Percentiles rank a stretch among this genome's conserved stretches.
phyloP scores from a whole-genome alignment of 306 rosid species.

The Pyrus communis region DNA sequence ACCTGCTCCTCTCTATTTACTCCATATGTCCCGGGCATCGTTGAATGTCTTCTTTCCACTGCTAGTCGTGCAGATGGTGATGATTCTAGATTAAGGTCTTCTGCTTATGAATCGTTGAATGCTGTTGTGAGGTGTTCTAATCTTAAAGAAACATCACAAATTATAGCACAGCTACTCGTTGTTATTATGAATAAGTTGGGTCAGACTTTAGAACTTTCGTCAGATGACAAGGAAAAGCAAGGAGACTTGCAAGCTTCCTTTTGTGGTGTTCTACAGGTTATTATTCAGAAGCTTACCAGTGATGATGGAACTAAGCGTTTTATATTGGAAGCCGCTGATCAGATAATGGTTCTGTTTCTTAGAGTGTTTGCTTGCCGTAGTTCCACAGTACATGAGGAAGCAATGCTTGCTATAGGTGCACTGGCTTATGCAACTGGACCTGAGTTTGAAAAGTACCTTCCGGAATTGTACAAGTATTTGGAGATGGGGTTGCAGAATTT shows the following conservation, averaged over 20 bases:
- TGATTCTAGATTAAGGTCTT: constrained; percentile 25
- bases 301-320: constrained; percentile 14
- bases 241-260: constrained; percentile 35
- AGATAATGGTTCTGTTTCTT: constrained; percentile 28
- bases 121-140: constrained; percentile 31
- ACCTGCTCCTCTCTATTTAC: constrained; percentile 25
- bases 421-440: constrained; percentile 31
- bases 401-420: constrained; percentile 37
- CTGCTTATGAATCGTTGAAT: constrained; percentile 36
- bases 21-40: constrained; percentile 17
- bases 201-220: constrained; percentile 26
- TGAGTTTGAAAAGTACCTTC: constrained; percentile 24
- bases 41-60: constrained; percentile 20
- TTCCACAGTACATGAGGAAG: constrained; percentile 37
- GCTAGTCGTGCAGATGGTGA: constrained; percentile 33
- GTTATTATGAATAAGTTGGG: constrained; percentile 26
- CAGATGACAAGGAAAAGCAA: constrained; percentile 33
- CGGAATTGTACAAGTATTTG: constrained; percentile 22
- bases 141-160: constrained; percentile 17
- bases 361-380: constrained; percentile 36
- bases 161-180: constrained; percentile 23
- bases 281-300: constrained; percentile 31
- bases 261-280: constrained; percentile 36
- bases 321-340: constrained; percentile 22
- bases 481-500: constrained; percentile 37